Evolutionary conservation across 2,329 filamentous ascomycete genomes (phyloP), one percentile per base, ranked within the genome.

Genomic region (Fusarium transvaalense): DNA sequence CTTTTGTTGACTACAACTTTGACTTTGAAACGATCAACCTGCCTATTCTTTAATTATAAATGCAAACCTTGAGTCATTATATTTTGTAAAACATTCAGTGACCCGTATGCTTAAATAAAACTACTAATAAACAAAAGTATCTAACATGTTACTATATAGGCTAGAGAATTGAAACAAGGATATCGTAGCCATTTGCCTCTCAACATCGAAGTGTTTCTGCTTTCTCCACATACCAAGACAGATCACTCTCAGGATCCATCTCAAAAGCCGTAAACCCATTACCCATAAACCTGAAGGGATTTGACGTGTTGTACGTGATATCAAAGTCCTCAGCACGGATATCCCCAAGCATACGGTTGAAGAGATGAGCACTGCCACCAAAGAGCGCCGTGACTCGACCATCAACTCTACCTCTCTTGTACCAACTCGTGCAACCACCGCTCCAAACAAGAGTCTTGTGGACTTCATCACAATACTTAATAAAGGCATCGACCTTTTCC

Each of bases 361-460:
- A 72, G 5, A 72, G 17, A 37, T 72, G 69, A 1, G 69, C 69
- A 10, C 69, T 72, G 5, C 69, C 69, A 12, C 69, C 69, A 43
- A 72, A 72, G 23, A 72, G 52, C 5, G 69, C 66, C 4, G 69
- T 72, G 1, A 72, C 66, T 6, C 69, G 55, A 0, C 69, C 69
- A 1, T 72, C 69, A 5, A 66, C 55, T 12, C 37, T 61, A 2
- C 61, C 61, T 23, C 70, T 19, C 50, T 72, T 72, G 1, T 72
- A 72, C 69, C 69, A 72, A 42, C 69, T 72, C 4, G 54, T 65
- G 3, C 69, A 72, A 1, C 69, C 64, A 15, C 69, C 69, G 3
- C 60, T 72, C 69, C 69, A 72, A 1, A 72, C 69, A 1, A 72
- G 61, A 0, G 69, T 72, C 42, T 72, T 72, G 53, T 72, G 69